Evolutionary conservation across 345 rosid genomes (phyloP).

Genomic region (Syzygium jambos): DNA sequence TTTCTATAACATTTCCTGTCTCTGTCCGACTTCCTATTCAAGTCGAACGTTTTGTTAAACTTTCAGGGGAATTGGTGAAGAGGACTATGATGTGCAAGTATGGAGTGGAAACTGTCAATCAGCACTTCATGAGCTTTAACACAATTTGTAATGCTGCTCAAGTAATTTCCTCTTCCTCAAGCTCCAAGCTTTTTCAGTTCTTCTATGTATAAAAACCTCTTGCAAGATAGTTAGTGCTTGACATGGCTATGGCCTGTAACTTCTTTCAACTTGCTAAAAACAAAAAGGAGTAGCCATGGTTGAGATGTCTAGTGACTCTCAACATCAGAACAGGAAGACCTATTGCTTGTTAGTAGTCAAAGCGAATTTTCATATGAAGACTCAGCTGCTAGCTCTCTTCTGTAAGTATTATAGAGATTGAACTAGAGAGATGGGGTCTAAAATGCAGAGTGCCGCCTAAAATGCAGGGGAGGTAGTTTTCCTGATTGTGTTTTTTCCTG

Average conservation of each 20-base stretch:
- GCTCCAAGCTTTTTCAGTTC: not conserved
- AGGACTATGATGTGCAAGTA: conserved; percentile 82
- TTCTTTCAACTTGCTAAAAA: not conserved
- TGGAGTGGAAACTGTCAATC: conserved; percentile 70
- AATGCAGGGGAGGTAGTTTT: not conserved
- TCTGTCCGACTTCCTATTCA: not conserved
- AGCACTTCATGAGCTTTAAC: conserved; percentile 85
- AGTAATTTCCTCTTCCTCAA: conserved; percentile 21
- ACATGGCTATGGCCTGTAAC: not conserved
- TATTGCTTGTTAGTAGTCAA: not conserved
- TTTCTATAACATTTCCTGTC: not conserved
- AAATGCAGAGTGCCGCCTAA: not conserved
- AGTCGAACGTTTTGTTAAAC: not conserved
- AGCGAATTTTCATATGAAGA: not conserved
- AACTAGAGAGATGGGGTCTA: not conserved
- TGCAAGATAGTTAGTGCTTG: not conserved
- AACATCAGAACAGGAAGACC: not conserved
- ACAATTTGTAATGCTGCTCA: conserved; percentile 95
- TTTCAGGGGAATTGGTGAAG: conserved; percentile 65
- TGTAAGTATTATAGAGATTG: not conserved
- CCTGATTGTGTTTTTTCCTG: not conserved
- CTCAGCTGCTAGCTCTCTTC: not conserved
- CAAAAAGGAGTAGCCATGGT: not conserved
- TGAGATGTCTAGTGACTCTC: not conserved
- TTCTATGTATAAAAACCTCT: not conserved